Evolutionary conservation across 2,329 filamentous ascomycete genomes (phyloP).

Genomic region (Curvularia sp.): DNA sequence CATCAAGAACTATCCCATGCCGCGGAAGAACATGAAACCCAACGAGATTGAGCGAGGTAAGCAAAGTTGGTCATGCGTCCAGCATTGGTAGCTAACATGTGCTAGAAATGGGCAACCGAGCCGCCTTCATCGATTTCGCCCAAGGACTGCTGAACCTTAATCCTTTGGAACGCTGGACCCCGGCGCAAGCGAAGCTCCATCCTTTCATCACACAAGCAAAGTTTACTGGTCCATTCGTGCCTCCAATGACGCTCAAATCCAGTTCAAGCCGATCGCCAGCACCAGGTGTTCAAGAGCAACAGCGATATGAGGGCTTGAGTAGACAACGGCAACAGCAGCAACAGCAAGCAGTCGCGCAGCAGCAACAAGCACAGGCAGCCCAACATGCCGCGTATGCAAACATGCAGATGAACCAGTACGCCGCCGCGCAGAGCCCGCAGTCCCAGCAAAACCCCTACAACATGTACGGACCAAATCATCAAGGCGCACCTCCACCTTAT

Average conservation of each 20-base stretch:
- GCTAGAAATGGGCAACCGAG: conserved; percentile 95
- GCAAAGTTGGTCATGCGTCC: conserved; percentile 29
- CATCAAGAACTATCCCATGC: conserved; percentile 97
- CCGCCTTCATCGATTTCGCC: conserved; percentile 98
- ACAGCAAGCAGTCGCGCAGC: conserved; percentile 63
- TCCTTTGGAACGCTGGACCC: conserved; percentile 95
- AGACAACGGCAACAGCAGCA: conserved; percentile 79
- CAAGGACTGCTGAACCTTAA: conserved; percentile 92
- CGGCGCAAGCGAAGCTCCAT: conserved; percentile 95
- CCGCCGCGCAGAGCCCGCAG: conserved; percentile 53
- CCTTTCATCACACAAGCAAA: conserved; percentile 99
- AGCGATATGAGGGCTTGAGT: conserved; percentile 91
- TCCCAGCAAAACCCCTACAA: conserved; percentile 74
- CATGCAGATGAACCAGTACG: conserved; percentile 66
- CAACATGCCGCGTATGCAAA: conserved; percentile 72
- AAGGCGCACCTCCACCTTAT: conserved; percentile 79
- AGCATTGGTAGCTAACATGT: conserved; percentile 21
- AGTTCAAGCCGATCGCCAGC: conserved; percentile 87
- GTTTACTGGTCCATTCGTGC: conserved; percentile 93
- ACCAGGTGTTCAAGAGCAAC: conserved; percentile 92
- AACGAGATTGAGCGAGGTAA: conserved; percentile 94
- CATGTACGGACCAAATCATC: conserved; percentile 74
- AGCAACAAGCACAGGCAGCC: conserved; percentile 59
- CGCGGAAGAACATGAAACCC: conserved; percentile 98
- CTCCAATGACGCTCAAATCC: conserved; percentile 94